Evolutionary conservation across 78 protist genomes (phyloP).

Genomic region (slime mould (Dictyostelium discoideum)): DNA sequence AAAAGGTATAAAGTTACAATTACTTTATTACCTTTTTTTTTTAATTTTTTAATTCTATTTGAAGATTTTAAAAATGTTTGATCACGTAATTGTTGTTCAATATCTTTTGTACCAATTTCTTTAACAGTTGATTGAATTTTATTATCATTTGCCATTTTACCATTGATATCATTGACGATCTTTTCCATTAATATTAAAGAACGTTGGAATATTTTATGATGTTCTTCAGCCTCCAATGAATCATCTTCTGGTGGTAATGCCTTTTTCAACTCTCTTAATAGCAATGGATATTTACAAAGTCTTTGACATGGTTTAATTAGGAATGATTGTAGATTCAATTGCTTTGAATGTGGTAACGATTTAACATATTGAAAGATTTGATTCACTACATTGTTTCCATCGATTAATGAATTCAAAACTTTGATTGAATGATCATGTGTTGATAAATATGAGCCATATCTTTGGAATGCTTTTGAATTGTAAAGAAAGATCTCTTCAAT

Average conservation of each 20-base stretch:
- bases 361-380: conserved; percentile 17
- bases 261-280: conserved; percentile 59
- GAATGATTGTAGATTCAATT: conserved; percentile 28
- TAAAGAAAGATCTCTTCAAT: conserved; percentile 59
- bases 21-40: background rate
- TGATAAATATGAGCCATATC: conserved; percentile 7
- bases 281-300: conserved; percentile 67
- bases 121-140: conserved; percentile 18
- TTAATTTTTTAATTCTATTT: conserved; percentile 2
- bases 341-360: conserved; percentile 26
- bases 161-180: conserved; percentile 53
- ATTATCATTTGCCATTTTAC: conserved; percentile 53
- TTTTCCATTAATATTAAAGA: conserved; percentile 46
- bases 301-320: conserved; percentile 75
- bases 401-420: background rate
- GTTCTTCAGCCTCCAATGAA: background rate
- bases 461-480: conserved; percentile 6
- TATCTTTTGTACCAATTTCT: conserved; percentile 44
- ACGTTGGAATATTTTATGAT: conserved; percentile 41
- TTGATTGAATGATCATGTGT: background rate
- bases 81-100: background rate
- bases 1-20: background rate
- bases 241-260: conserved; percentile 62
- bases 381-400: background rate
- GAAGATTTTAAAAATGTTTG: conserved; percentile 27